These are phyloP conservation scores for Phytopythium oedochilum DNA, from an alignment of 352 stramenopile genomes.

Conservation along the genomic window DNA sequence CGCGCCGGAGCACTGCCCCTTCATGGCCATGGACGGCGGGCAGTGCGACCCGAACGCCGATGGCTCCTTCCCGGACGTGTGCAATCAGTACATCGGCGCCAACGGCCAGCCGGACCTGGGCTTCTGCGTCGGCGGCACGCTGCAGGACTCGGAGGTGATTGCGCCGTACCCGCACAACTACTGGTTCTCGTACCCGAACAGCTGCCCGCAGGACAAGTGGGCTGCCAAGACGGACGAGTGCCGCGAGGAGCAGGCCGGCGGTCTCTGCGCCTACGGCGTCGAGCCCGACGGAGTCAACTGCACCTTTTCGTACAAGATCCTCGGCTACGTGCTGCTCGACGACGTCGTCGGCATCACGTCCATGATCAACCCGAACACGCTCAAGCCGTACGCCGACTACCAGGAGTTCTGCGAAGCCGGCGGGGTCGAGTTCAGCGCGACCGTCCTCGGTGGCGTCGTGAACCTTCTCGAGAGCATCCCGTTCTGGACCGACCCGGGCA, in stretches of 20 bases:
- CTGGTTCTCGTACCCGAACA: constrained; percentile 84
- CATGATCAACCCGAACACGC: constrained; percentile 40
- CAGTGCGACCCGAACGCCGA: constrained; percentile 42
- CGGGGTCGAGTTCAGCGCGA: constrained; percentile 43
- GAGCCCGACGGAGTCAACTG: constrained; percentile 56
- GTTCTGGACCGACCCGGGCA: constrained; percentile 59
- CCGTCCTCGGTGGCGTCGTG: constrained; percentile 17
- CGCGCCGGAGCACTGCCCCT: constrained; percentile 44
- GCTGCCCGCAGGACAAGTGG: constrained; percentile 39
- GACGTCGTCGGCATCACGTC: constrained; percentile 69
- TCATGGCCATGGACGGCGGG: constrained; percentile 52
- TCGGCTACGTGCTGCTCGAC: constrained; percentile 57
- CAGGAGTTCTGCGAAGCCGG: constrained; percentile 51
- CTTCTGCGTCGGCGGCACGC: constrained; percentile 36
- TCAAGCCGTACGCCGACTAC: constrained; percentile 36
- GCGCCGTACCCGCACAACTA: constrained; percentile 75
- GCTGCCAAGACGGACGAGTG: constrained; percentile 35
- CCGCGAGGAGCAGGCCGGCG: constrained; percentile 28
- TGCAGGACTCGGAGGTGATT: constrained; percentile 35
- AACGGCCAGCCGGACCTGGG: constrained; percentile 39
- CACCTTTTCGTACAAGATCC: constrained; percentile 58
- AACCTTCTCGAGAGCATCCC: constrained; percentile 36
- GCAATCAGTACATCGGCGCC: constrained; percentile 49
- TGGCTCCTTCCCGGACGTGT: constrained; percentile 27
- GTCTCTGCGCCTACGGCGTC: constrained; percentile 38